Base-by-base conservation (phyloP, 306 rosid species). In the Aeschynomene evenia region DNA sequence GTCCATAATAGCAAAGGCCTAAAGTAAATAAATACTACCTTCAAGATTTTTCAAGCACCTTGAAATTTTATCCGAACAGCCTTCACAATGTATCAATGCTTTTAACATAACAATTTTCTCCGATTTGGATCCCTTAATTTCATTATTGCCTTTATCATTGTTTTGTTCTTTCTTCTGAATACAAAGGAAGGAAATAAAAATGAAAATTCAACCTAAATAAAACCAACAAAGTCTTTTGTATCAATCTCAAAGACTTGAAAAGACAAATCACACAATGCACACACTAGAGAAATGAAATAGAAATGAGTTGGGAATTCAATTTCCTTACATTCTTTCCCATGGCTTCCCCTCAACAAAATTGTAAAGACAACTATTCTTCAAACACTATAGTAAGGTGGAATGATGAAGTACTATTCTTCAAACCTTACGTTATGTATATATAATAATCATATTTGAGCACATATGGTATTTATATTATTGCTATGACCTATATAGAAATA, bases 11-110 rank as follows among this genome's bases (percentile, higher is more conserved):
- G 7, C 9, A 61, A 52, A 18, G 10, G 13, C 9, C 0, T 20
- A 8, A 7, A 39, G 4, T 28, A 52, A 11, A 15, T 1, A 45
- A 57, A 14, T 6, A 50, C 50, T 62, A 92, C 98, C 98, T 15
- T 86, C 73, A 40, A 86, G 72, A 71, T 70, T 45, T 34, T 15
- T 89, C 83, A 87, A 80, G 73, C 95, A 89, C 57, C 48, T 80
- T 16, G 71, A 75, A 55, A 89, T 71, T 75, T 89, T 73, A 20
- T 16, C 45, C 2, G 85, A 68, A 79, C 98, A 92, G 59, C 84
- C 89, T 52, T 89, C 88, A 79, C 96, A 92, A 64, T 92, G 92
- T 80, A 92, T 73, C n/a, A 72, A 55, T 43, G 85, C 95, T 84
- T 92, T 92, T 77, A 92, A 64, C 65, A 92, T 82, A 39, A 89